Evolutionary conservation across 2,329 filamentous ascomycete genomes (phyloP).

Genomic region (Monosporascus sp.): DNA sequence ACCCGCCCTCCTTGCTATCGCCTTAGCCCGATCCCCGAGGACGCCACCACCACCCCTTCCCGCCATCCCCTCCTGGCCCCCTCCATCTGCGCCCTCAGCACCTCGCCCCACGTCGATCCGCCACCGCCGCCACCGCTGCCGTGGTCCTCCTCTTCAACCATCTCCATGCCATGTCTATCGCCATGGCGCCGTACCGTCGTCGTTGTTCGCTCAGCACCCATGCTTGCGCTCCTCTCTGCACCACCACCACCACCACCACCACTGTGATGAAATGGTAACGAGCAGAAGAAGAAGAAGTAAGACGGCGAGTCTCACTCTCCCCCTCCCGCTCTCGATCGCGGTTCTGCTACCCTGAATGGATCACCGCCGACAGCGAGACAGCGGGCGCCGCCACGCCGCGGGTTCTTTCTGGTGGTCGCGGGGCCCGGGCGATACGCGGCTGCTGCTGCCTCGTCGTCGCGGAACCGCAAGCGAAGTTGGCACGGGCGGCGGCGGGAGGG

Average conservation of each 20-base stretch:
- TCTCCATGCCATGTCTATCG: no score
- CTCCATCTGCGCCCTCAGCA: constrained; percentile 13
- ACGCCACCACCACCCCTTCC: constrained; percentile 2
- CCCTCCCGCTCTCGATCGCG: background rate
- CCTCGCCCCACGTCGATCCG: constrained; percentile 27
- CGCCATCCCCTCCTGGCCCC: constrained; percentile 3
- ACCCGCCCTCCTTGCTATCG: no score
- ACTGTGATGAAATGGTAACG: constrained; percentile 1
- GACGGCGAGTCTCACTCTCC: background rate
- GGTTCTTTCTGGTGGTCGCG: background rate
- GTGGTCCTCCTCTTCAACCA: background rate
- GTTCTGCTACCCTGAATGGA: no score
- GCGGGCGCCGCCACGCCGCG: background rate
- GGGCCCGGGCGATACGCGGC: background rate
- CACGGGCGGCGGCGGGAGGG: background rate
- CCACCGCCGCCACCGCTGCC: constrained; percentile 13
- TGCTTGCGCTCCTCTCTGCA: background rate
- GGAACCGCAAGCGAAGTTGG: background rate
- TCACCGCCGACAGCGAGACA: no score
- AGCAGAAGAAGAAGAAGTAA: no score
- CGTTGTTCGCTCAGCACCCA: background rate
- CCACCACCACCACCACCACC: constrained; percentile 1
- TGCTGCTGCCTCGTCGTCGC: background rate
- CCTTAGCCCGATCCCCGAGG: no score
- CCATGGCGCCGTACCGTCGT: constrained; percentile 1